A percentile compares a stretch with the other conserved stretches of the same genome.
phyloP scores from a whole-genome alignment of 192 early-diverging fungal genomes.

The Coemansia sp. region DNA sequence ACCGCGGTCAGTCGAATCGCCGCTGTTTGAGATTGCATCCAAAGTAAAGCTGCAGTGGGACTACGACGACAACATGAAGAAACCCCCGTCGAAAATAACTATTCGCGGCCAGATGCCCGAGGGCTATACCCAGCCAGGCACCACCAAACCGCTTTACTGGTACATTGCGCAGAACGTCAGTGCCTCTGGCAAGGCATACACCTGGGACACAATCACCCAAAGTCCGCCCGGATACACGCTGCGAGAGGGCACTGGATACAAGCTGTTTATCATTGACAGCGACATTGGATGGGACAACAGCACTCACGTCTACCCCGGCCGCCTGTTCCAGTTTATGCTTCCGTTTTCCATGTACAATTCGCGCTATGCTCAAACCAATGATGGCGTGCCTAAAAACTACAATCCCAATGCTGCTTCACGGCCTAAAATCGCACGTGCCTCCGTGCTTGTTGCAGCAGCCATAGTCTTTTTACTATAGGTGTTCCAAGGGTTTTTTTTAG shows the following conservation, averaged over 20 bases:
- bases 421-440: conserved; percentile 9
- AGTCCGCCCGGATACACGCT: conserved; percentile 53
- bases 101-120: conserved; percentile 50
- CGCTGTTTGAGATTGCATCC: conserved; percentile 46
- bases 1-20: conserved; percentile 43
- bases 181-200: conserved; percentile 34
- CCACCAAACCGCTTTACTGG: conserved; percentile 52
- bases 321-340: conserved; percentile 54
- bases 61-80: conserved; percentile 53
- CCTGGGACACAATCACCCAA: conserved; percentile 49
- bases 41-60: conserved; percentile 50
- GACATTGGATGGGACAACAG: conserved; percentile 54
- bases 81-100: conserved; percentile 37
- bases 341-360: conserved; percentile 56
- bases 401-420: conserved; percentile 46
- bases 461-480: not conserved
- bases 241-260: conserved; percentile 47
- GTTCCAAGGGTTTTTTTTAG: too few species aligned
- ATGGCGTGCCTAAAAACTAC: conserved; percentile 51
- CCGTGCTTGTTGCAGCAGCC: not conserved
- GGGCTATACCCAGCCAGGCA: conserved; percentile 44
- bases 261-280: conserved; percentile 50
- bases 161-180: conserved; percentile 51
- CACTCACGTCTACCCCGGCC: conserved; percentile 44
- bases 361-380: conserved; percentile 51